phyloP scores from a whole-genome alignment of 306 rosid species.

The Prunus kanzakura region DNA sequence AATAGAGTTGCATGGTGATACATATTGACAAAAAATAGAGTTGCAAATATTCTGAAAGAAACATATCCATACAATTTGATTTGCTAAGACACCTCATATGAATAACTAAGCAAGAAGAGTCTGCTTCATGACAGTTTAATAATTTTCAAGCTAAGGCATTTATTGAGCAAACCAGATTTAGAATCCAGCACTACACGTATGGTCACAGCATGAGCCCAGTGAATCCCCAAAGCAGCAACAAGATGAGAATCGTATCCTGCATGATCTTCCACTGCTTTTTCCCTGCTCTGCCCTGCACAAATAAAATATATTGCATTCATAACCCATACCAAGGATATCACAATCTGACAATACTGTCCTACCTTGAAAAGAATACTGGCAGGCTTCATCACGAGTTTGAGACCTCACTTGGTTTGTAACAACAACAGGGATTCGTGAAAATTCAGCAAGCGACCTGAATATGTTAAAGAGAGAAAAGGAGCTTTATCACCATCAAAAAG shows the following conservation, averaged over 20 bases:
- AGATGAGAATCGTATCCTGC: slow-evolving; percentile 71
- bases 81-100: background rate
- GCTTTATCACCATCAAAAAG: slow-evolving; percentile 14
- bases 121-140: background rate
- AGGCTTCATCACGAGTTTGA: slow-evolving; percentile 57
- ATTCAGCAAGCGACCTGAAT: slow-evolving; percentile 84
- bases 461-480: slow-evolving; percentile 14
- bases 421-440: slow-evolving; percentile 83
- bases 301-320: slow-evolving; percentile 17
- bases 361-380: slow-evolving; percentile 84
- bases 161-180: slow-evolving; percentile 55
- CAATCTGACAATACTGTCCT: slow-evolving; percentile 26
- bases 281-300: slow-evolving; percentile 39
- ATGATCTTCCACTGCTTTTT: slow-evolving; percentile 24
- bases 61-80: background rate
- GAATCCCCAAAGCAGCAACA: slow-evolving; percentile 92
- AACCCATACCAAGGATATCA: slow-evolving; percentile 13
- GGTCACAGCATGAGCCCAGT: slow-evolving; percentile 98
- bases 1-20: too few species aligned
- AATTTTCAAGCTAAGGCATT: background rate
- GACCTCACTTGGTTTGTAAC: slow-evolving; percentile 96
- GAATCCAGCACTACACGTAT: slow-evolving; percentile 89
- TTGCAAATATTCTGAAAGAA: background rate
- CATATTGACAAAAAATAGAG: background rate
- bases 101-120: background rate